Percentiles rank a stretch among this genome's conserved stretches.
phyloP scores from a whole-genome alignment of 2,329 filamentous ascomycete species.

The Leptographium wingfieldii region DNA sequence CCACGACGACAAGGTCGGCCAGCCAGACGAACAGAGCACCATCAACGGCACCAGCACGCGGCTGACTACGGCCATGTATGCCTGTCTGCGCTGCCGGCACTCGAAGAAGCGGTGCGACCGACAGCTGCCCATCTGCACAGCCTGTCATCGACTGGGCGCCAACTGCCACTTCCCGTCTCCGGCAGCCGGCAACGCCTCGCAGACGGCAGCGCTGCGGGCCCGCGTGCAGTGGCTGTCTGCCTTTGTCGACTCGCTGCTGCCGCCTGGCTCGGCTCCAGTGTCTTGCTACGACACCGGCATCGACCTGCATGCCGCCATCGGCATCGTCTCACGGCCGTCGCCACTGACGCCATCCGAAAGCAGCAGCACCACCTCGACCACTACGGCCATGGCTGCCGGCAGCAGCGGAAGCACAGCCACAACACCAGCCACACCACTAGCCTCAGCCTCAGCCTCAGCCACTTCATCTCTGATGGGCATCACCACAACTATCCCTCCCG shows the following conservation, averaged over 20 bases:
- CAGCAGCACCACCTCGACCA: too few relatives aligned
- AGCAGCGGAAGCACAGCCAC: too few relatives aligned
- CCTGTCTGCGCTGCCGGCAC: constrained; percentile 30
- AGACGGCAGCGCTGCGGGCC: constrained; percentile 24
- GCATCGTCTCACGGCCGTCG: too few relatives aligned
- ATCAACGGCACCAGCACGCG: too few relatives aligned
- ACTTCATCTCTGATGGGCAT: too few relatives aligned
- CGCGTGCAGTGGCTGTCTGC: constrained; percentile 27
- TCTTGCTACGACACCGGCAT: constrained; percentile 24
- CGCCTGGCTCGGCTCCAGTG: constrained; percentile 16
- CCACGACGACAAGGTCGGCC: too few relatives aligned
- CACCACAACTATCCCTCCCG: too few relatives aligned
- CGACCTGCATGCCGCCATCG: too few relatives aligned
- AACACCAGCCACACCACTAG: too few relatives aligned
- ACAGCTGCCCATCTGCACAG: constrained; percentile 26
- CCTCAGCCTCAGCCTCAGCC: too few relatives aligned
- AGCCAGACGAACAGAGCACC: not conserved
- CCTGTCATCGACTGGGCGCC: constrained; percentile 26
- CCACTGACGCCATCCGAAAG: too few relatives aligned
- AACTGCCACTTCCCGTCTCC: constrained; percentile 24
- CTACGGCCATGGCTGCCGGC: too few relatives aligned
- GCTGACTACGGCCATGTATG: not conserved
- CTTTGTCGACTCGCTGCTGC: constrained; percentile 23
- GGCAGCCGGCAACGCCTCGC: constrained; percentile 19
- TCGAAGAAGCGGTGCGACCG: constrained; percentile 34